These are phyloP conservation scores for Atalantia buxifolia DNA, from an alignment of 345 rosid species.

Conservation along the genomic window DNA sequence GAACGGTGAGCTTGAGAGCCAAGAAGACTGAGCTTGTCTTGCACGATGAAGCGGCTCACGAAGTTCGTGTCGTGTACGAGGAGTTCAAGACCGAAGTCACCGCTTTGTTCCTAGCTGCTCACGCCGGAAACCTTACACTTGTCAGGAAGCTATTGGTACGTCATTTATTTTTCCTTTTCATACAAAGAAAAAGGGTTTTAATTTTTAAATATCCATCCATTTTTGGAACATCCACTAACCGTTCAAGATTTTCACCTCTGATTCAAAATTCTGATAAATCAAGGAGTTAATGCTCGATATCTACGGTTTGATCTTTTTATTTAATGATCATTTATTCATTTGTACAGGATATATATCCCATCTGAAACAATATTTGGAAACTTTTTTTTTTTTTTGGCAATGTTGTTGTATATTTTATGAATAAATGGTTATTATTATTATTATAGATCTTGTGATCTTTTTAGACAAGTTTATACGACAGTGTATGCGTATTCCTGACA, in stretches of 20 bases:
- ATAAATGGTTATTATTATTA: neutral
- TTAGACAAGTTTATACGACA: neutral
- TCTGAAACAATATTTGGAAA: neutral
- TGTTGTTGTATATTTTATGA: neutral
- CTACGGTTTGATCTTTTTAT: neutral
- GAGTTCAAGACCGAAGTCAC: slow-evolving; percentile 70
- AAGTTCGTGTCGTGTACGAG: slow-evolving; percentile 46
- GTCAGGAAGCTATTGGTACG: slow-evolving; percentile 58
- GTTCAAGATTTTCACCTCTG: neutral
- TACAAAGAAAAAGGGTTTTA: neutral
- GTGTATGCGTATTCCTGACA: neutral
- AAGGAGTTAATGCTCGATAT: neutral
- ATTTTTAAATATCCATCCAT: neutral
- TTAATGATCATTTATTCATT: neutral
- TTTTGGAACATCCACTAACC: neutral
- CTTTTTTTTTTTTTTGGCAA: too few relatives aligned
- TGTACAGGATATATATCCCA: neutral
- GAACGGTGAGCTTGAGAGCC: slow-evolving; percentile 51
- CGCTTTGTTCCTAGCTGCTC: slow-evolving; percentile 61
- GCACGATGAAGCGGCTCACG: slow-evolving; percentile 43
- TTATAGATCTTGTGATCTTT: neutral
- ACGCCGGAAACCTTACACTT: slow-evolving; percentile 48
- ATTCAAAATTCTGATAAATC: neutral
- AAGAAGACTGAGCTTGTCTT: slow-evolving; percentile 47
- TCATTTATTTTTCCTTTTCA: neutral